phyloP scores from a whole-genome alignment of 345 rosid genomes.

The Garcia nutans region DNA sequence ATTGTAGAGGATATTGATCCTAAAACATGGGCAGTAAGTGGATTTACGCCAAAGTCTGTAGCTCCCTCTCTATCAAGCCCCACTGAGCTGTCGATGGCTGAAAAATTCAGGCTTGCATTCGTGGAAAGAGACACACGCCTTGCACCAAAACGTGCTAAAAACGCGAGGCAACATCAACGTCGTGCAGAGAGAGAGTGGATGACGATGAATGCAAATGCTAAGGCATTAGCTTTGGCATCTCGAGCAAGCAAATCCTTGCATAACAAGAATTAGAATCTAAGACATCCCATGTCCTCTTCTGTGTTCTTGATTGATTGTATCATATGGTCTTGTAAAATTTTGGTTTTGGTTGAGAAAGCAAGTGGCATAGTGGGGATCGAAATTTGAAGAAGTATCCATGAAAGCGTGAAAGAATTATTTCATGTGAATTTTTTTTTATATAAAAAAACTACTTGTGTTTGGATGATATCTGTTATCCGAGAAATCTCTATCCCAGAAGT shows the following conservation, averaged over 20 bases:
- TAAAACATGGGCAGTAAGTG: conserved; percentile 49
- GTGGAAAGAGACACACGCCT: conserved; percentile 71
- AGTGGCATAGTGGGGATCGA: neutral
- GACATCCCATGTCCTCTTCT: neutral
- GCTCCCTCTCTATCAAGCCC: conserved; percentile 31
- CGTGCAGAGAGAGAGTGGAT: conserved; percentile 81
- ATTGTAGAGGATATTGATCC: conserved; percentile 62
- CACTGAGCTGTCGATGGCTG: conserved; percentile 64
- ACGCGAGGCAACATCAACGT: conserved; percentile 78
- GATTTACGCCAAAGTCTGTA: conserved; percentile 31
- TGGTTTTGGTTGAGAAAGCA: neutral
- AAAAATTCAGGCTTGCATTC: conserved; percentile 81
- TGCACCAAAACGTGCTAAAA: conserved; percentile 94
- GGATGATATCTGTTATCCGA: too few relatives aligned
- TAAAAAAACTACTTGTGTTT: too few relatives aligned
- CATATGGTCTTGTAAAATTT: neutral
- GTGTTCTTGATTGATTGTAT: neutral
- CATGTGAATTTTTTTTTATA: too few relatives aligned
- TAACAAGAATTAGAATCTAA: conserved; percentile 27
- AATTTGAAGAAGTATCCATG: neutral
- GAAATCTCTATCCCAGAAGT: too few relatives aligned
- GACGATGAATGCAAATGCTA: conserved; percentile 51
- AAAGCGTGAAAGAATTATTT: neutral
- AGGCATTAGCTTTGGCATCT: conserved; percentile 64
- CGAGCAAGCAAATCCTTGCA: conserved; percentile 51